Evolutionary conservation across 1,284 basidiomycete genomes (phyloP).

Genomic region (Tilletiaria anomala): DNA sequence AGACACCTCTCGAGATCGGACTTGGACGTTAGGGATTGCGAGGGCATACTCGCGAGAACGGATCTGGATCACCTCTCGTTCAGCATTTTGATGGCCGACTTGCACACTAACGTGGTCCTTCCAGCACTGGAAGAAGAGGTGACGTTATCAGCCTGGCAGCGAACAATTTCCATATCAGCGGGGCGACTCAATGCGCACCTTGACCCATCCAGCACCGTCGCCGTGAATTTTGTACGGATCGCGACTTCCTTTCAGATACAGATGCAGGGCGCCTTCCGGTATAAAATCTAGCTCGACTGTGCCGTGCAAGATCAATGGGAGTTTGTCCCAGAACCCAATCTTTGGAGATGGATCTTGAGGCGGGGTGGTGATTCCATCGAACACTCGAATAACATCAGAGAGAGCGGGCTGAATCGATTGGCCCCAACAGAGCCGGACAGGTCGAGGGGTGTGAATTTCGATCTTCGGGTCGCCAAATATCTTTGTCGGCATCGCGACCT

Average conservation of each 20-base stretch:
- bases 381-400: slow-evolving; percentile 68
- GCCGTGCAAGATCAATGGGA: slow-evolving; percentile 44
- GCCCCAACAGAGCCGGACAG: slow-evolving; percentile 75
- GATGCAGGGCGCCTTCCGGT: too few relatives aligned
- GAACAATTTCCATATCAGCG: background rate
- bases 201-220: slow-evolving; percentile 74
- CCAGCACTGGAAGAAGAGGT: slow-evolving; percentile 51
- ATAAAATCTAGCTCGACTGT: too few relatives aligned
- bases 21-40: slow-evolving; percentile 19
- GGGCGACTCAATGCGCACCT: too few relatives aligned
- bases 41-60: slow-evolving; percentile 50
- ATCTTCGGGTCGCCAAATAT: slow-evolving; percentile 61
- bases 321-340: slow-evolving; percentile 89
- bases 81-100: slow-evolving; percentile 59
- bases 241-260: slow-evolving; percentile 58
- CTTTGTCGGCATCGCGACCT: slow-evolving; percentile 90
- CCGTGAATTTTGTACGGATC: slow-evolving; percentile 64
- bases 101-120: slow-evolving; percentile 58
- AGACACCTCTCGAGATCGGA: too few relatives aligned
- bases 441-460: slow-evolving; percentile 51
- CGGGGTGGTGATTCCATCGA: slow-evolving; percentile 67
- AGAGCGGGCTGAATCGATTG: slow-evolving; percentile 74
- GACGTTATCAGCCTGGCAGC: background rate
- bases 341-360: slow-evolving; percentile 73
- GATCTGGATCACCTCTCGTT: slow-evolving; percentile 71